Percentiles rank a stretch among this genome's conserved stretches.
Conservation (phyloP, 202 grass and related monocot species). For the Musa balbisiana region DNA sequence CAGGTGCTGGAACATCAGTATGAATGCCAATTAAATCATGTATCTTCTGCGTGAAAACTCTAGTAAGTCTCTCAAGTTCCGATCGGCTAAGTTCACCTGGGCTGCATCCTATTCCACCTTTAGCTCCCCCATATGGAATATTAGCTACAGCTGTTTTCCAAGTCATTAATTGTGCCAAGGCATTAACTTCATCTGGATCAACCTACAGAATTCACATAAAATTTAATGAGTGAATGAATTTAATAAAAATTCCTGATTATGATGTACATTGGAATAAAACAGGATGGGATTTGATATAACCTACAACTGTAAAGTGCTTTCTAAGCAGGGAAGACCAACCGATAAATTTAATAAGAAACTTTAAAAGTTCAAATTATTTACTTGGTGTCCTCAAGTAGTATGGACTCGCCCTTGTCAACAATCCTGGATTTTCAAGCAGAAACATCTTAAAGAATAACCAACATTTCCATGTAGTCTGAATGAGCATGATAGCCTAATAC, state of each 20-base stretch:
- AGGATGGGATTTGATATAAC: not conserved
- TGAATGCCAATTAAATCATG: slow-evolving; percentile 97
- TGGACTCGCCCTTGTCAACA: not conserved
- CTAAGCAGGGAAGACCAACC: not conserved
- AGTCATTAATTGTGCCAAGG: slow-evolving; percentile 97
- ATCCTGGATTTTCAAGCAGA: not conserved
- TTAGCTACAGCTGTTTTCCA: slow-evolving; percentile 97
- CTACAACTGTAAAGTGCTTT: not conserved
- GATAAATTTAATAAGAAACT: not conserved
- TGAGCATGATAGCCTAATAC: not conserved
- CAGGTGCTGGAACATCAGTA: slow-evolving; percentile 92
- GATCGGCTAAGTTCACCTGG: slow-evolving; percentile 77
- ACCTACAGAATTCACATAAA: slow-evolving; percentile 39
- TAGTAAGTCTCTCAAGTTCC: slow-evolving; percentile 78
- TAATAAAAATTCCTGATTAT: not conserved
- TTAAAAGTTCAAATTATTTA: not conserved
- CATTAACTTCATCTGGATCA: slow-evolving; percentile 95
- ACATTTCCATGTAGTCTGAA: not conserved
- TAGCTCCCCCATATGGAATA: slow-evolving; percentile 96
- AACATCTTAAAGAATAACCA: not conserved
- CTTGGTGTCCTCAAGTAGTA: not conserved
- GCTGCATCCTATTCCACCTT: slow-evolving; percentile 89
- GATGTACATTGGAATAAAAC: not conserved
- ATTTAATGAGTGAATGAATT: not conserved
- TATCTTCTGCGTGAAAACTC: slow-evolving; percentile 97